Conservation (phyloP, 331 rosid species). For the Saraca asoca region DNA sequence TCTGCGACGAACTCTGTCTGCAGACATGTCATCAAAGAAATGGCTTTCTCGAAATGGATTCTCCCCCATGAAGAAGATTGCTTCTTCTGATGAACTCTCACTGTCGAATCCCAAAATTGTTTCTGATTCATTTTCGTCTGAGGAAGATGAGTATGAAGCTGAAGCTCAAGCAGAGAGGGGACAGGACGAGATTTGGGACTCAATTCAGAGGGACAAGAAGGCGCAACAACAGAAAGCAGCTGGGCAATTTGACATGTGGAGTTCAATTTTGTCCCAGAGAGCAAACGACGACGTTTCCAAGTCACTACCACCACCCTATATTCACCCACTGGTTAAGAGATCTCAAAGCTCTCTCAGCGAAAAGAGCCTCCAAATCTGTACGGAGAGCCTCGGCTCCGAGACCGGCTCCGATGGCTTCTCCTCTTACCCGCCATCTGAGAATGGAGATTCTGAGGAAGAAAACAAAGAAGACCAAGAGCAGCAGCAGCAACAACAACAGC, state of each 20-base stretch:
- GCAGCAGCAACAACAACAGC: slow-evolving; percentile 12
- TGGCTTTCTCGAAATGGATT: slow-evolving; percentile 62
- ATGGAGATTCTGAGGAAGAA: slow-evolving; percentile 37
- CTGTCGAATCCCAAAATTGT: not conserved
- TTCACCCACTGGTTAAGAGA: slow-evolving; percentile 75
- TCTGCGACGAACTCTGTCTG: slow-evolving; percentile 73
- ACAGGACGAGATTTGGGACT: slow-evolving; percentile 50
- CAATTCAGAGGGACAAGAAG: slow-evolving; percentile 47
- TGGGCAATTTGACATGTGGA: slow-evolving; percentile 50
- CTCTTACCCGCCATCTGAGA: slow-evolving; percentile 49
- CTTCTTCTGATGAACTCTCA: slow-evolving; percentile 54
- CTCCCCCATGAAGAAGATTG: slow-evolving; percentile 55
- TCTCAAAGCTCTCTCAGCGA: slow-evolving; percentile 49
- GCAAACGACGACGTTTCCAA: slow-evolving; percentile 39
- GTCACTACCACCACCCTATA: slow-evolving; percentile 50
- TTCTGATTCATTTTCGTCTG: slow-evolving; percentile 38
- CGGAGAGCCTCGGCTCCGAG: slow-evolving; percentile 87
- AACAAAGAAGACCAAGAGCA: slow-evolving; percentile 10
- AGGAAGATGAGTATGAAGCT: slow-evolving; percentile 39
- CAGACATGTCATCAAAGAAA: slow-evolving; percentile 86
- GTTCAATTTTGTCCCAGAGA: slow-evolving; percentile 54
- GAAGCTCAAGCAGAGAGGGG: slow-evolving; percentile 34
- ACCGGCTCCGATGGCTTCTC: slow-evolving; percentile 74
- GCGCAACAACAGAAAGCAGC: slow-evolving; percentile 35
- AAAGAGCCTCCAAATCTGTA: slow-evolving; percentile 69